Evolutionary conservation across 2,329 filamentous ascomycete genomes (phyloP).

Genomic region (Dothiorella sarmentorum): DNA sequence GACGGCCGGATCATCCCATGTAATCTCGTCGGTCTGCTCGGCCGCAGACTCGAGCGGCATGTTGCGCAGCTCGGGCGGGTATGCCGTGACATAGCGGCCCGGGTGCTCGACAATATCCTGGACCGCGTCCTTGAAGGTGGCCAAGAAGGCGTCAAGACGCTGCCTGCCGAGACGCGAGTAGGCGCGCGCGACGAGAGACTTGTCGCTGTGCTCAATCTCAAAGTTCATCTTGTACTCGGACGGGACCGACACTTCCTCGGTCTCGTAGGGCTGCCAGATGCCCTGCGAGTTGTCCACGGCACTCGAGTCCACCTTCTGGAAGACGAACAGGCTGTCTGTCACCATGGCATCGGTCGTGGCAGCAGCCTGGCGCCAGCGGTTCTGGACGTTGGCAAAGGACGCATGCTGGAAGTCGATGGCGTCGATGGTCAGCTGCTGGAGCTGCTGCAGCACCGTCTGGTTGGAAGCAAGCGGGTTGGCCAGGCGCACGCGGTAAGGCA

Average conservation of each 20-base stretch:
- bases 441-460: constrained; percentile 55
- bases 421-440: constrained; percentile 56
- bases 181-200: neutral
- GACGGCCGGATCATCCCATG: constrained; percentile 16
- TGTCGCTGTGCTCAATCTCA: constrained; percentile 14
- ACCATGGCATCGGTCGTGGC: constrained; percentile 5
- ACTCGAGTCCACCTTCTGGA: constrained; percentile 13
- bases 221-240: constrained; percentile 19
- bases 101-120: constrained; percentile 17
- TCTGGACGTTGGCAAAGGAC: constrained; percentile 17
- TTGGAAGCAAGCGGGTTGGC: constrained; percentile 45
- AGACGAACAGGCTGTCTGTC: constrained; percentile 16
- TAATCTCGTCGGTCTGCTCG: neutral
- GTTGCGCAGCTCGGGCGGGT: constrained; percentile 1
- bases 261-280: constrained; percentile 16
- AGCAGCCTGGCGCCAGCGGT: constrained; percentile 10
- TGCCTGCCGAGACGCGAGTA: constrained; percentile 12
- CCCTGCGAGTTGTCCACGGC: constrained; percentile 4
- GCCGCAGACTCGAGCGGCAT: constrained; percentile 3
- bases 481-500: constrained; percentile 50
- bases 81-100: constrained; percentile 8
- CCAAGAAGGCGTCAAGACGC: constrained; percentile 14
- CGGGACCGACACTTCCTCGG: constrained; percentile 11
- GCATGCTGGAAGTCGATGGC: constrained; percentile 19
- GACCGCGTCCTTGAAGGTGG: constrained; percentile 5